Conservation (phyloP, 805 yeast genomes). For the Zygoascus ofunaensis region DNA sequence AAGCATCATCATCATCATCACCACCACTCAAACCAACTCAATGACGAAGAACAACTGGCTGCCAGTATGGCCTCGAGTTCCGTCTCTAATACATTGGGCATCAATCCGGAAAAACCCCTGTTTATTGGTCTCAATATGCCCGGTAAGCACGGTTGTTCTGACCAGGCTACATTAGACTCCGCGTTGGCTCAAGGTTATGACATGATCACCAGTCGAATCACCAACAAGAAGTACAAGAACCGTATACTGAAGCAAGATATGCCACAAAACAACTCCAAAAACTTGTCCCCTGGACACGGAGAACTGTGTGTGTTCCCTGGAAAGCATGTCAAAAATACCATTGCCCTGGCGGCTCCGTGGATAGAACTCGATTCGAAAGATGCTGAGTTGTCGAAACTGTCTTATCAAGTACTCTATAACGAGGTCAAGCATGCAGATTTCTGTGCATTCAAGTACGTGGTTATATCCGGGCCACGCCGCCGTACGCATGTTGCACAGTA, state of each 20-base stretch:
- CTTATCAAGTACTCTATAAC: constrained; percentile 47
- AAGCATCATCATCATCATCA: not conserved
- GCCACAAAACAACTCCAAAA: not conserved
- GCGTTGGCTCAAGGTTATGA: constrained; percentile 40
- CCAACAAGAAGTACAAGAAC: constrained; percentile 35
- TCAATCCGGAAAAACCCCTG: constrained; percentile 6
- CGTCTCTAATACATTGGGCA: too few relatives aligned
- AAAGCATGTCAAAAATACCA: constrained; percentile 33
- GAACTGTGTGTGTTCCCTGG: constrained; percentile 33
- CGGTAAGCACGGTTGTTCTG: constrained; percentile 23
- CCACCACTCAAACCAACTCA: not conserved
- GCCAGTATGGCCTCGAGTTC: too few relatives aligned
- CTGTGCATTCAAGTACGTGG: constrained; percentile 46
- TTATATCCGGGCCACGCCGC: constrained; percentile 58
- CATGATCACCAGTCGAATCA: constrained; percentile 44
- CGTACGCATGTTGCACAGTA: constrained; percentile 42
- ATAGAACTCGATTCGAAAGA: constrained; percentile 54
- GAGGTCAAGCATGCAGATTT: constrained; percentile 52
- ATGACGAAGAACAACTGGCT: too few relatives aligned
- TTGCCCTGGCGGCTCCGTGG: constrained; percentile 61
- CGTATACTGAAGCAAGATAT: constrained; percentile 14
- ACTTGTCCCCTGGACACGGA: constrained; percentile 1
- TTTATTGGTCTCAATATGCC: constrained; percentile 31
- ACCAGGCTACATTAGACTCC: constrained; percentile 21
- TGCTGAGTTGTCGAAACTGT: constrained; percentile 40